Conservation (phyloP, 169 alveolate genomes). For the Plasmodium chabaudi region DNA sequence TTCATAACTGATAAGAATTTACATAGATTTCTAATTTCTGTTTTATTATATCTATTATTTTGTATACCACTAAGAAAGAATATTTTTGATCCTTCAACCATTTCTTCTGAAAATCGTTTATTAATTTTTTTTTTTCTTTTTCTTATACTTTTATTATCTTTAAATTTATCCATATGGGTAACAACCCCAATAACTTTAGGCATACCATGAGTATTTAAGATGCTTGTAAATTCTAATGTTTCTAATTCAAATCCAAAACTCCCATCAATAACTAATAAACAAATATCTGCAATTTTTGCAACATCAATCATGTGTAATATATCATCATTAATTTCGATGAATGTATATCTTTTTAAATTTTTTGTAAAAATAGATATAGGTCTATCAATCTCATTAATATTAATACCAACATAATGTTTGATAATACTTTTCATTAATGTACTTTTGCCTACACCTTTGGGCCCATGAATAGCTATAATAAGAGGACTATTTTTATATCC, state of each 20-base stretch:
- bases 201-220: slow-evolving; percentile 94
- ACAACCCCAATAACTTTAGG: slow-evolving; percentile 96
- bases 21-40: slow-evolving; percentile 95
- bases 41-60: slow-evolving; percentile 93
- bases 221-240: slow-evolving; percentile 98
- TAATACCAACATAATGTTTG: slow-evolving; percentile 93
- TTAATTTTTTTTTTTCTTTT: slow-evolving; percentile 96
- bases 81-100: slow-evolving; percentile 98
- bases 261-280: slow-evolving; percentile 96
- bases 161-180: slow-evolving; percentile 97
- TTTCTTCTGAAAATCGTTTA: slow-evolving; percentile 97
- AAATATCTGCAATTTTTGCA: slow-evolving; percentile 98
- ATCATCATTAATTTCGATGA: slow-evolving; percentile 97
- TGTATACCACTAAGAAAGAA: slow-evolving; percentile 96
- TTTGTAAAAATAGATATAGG: slow-evolving; percentile 97
- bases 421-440: slow-evolving; percentile 97
- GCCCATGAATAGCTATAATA: slow-evolving; percentile 96
- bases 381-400: slow-evolving; percentile 89
- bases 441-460: slow-evolving; percentile 96
- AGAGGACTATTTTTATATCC: slow-evolving; percentile 91
- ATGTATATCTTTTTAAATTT: slow-evolving; percentile 95
- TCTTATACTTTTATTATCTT: slow-evolving; percentile 92
- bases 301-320: slow-evolving; percentile 96
- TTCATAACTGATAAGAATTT: slow-evolving; percentile 96
- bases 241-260: slow-evolving; percentile 97